These are phyloP conservation scores for Microcyclospora pomicola DNA, from an alignment of 2,329 filamentous ascomycete species.

Conservation along the genomic window DNA sequence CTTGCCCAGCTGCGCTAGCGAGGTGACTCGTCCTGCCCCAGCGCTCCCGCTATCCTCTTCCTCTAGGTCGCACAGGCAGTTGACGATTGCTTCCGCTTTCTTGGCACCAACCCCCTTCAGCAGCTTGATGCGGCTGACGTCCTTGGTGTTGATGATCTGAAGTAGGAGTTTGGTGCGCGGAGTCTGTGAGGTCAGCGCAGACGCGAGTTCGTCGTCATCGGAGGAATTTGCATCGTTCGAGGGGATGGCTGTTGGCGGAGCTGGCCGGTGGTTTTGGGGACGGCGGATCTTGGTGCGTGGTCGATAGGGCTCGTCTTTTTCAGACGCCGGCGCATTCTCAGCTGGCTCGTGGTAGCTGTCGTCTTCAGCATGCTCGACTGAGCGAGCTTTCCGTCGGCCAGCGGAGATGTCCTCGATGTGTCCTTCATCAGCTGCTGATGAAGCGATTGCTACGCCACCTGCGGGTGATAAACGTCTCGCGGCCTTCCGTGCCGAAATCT, in stretches of 20 bases:
- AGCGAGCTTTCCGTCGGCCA: conserved; percentile 1
- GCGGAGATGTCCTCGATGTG: background rate
- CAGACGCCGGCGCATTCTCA: conserved; percentile 18
- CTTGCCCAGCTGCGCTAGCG: conserved; percentile 30
- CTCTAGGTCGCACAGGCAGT: conserved; percentile 34
- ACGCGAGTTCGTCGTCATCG: conserved; percentile 20
- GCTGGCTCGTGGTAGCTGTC: conserved; percentile 29
- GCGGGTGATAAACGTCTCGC: conserved; percentile 7
- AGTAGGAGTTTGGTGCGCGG: conserved; percentile 51
- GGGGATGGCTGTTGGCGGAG: background rate
- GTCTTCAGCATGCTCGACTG: conserved; percentile 19
- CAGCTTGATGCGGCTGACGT: conserved; percentile 49
- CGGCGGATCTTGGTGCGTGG: conserved; percentile 26
- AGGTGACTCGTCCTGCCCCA: conserved; percentile 24
- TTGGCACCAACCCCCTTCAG: conserved; percentile 60
- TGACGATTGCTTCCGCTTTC: conserved; percentile 46
- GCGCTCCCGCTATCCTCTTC: no score
- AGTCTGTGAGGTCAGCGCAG: conserved; percentile 23
- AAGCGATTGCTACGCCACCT: background rate
- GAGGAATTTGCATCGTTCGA: background rate
- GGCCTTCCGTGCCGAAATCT: conserved; percentile 29
- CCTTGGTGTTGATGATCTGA: conserved; percentile 59
- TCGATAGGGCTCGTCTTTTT: conserved; percentile 25
- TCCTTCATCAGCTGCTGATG: background rate
- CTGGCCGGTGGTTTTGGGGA: conserved; percentile 2